Conservation (phyloP, 768 basidiomycete species). For the Boletus barrowsii region DNA sequence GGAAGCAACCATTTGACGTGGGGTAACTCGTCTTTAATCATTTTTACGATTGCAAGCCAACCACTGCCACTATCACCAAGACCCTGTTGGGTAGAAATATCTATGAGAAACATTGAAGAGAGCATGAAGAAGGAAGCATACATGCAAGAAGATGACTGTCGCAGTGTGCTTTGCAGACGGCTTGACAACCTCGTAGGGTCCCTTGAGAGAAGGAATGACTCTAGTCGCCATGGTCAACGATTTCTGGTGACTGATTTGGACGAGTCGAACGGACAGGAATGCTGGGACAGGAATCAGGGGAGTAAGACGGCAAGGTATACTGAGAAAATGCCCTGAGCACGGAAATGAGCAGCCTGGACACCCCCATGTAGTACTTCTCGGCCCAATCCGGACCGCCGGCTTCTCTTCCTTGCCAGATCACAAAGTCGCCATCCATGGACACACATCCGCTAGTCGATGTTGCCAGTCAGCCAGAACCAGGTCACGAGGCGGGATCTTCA, state of each 20-base stretch:
- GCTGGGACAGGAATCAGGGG: background rate
- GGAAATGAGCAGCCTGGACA: background rate
- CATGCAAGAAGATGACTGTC: conserved; percentile 88
- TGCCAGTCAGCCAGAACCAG: conserved; percentile 13
- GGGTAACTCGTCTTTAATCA: conserved; percentile 55
- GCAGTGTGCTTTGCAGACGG: conserved; percentile 69
- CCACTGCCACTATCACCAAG: conserved; percentile 74
- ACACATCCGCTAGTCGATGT: conserved; percentile 8
- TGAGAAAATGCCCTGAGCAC: conserved; percentile 1
- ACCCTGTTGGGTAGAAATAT: conserved; percentile 43
- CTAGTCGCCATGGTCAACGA: conserved; percentile 14
- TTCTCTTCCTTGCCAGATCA: conserved; percentile 1
- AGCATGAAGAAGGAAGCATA: conserved; percentile 35
- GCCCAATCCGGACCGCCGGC: conserved; percentile 22
- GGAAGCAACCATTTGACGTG: conserved; percentile 85
- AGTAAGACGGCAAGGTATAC: conserved; percentile 5
- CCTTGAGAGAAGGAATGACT: conserved; percentile 19
- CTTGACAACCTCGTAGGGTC: conserved; percentile 46
- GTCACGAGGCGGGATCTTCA: conserved; percentile 10
- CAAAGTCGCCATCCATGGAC: conserved; percentile 17
- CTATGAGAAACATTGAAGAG: conserved; percentile 4
- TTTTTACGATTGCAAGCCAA: conserved; percentile 73
- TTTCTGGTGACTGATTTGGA: background rate
- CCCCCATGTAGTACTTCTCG: conserved; percentile 5
- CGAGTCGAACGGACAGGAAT: background rate